These are phyloP conservation scores for Fraxinus platypoda DNA, from an alignment of 305 asterid species.

Conservation along the genomic window DNA sequence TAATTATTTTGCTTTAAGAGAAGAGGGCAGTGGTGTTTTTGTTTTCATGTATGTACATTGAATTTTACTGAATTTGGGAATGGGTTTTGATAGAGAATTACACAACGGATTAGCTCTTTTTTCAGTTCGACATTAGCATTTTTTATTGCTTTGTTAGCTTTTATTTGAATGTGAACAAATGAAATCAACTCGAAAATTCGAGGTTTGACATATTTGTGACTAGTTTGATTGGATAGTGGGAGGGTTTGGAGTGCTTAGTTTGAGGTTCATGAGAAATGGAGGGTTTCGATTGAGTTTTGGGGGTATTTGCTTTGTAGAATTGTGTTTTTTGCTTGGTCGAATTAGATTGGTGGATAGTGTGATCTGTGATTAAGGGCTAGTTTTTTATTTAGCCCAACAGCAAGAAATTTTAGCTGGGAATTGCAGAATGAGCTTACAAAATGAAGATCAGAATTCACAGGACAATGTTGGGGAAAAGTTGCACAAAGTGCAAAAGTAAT, in stretches of 20 bases:
- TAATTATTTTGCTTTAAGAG: background rate
- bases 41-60: background rate
- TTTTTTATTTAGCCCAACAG: background rate
- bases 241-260: background rate
- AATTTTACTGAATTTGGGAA: background rate
- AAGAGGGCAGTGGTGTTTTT: background rate
- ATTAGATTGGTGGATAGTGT: conserved; percentile 12
- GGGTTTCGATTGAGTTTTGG: background rate
- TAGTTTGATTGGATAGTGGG: background rate
- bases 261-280: background rate
- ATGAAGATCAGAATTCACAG: conserved; percentile 30
- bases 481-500: conserved; percentile 28
- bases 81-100: background rate
- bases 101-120: background rate
- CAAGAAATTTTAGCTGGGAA: background rate
- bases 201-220: background rate
- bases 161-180: background rate
- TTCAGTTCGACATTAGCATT: background rate
- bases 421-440: conserved; percentile 41
- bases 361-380: conserved; percentile 15
- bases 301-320: background rate
- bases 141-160: background rate
- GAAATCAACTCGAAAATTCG: background rate
- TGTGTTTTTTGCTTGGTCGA: background rate
- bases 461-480: conserved; percentile 15